phyloP scores from a whole-genome alignment of 257 asterid species.

The Capsicum pubescens region DNA sequence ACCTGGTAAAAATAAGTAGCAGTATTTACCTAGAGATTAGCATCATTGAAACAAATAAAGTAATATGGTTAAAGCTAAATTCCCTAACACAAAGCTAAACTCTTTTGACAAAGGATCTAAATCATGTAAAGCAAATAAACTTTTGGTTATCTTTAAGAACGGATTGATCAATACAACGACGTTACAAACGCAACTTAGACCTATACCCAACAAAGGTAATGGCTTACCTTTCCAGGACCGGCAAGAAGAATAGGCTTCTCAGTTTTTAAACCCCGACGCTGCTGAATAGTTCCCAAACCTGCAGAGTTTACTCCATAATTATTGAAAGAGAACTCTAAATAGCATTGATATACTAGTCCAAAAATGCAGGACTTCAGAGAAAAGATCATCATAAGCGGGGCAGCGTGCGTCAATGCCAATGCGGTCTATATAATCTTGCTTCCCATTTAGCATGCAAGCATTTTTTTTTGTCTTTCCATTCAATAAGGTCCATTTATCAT shows the following conservation, averaged over 20 bases:
- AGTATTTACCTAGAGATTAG: not conserved
- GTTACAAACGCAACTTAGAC: not conserved
- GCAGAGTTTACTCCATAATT: conserved; percentile 15
- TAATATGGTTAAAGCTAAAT: not conserved
- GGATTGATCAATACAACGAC: not conserved
- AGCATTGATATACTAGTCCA: not conserved
- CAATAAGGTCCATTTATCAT: not conserved
- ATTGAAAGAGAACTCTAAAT: not conserved
- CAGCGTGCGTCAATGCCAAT: not conserved
- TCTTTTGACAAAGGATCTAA: not conserved
- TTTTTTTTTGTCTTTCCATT: not conserved
- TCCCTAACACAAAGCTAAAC: not conserved
- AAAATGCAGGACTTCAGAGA: not conserved
- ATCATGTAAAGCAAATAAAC: not conserved
- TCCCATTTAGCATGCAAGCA: not conserved
- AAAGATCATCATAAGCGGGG: not conserved
- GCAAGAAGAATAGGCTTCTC: conserved; percentile 90
- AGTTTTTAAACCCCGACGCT: conserved; percentile 68
- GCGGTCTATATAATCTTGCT: not conserved
- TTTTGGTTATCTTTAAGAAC: not conserved
- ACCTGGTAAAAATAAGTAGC: too few relatives aligned
- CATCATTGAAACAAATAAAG: not conserved
- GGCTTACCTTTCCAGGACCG: conserved; percentile 90
- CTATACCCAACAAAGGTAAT: conserved; percentile 6
- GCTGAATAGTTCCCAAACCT: conserved; percentile 86